Percentiles rank a stretch among this genome's conserved stretches.
Evolutionary conservation across 768 basidiomycete genomes (phyloP).

Genomic region (Mycena amicta): DNA sequence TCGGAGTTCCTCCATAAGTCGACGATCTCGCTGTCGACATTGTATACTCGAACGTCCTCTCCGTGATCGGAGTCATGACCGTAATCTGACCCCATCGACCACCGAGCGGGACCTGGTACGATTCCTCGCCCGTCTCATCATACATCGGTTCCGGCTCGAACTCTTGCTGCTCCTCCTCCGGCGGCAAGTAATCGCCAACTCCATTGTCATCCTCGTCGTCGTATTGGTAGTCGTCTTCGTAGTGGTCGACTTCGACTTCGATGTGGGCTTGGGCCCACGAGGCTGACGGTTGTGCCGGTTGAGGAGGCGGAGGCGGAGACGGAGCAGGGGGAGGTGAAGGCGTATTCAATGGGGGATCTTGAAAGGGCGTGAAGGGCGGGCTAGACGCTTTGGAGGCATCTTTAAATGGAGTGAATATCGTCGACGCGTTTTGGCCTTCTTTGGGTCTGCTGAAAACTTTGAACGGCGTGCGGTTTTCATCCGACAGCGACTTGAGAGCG

Average conservation of each 20-base stretch:
- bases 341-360: slow-evolving; percentile 29
- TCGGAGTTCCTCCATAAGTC: slow-evolving; percentile 41
- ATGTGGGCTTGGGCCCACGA: slow-evolving; percentile 26
- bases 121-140: slow-evolving; percentile 21
- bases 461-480: slow-evolving; percentile 52
- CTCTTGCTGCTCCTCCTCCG: slow-evolving; percentile 25
- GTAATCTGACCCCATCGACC: slow-evolving; percentile 82
- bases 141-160: slow-evolving; percentile 18
- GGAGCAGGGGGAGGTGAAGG: slow-evolving; percentile 25
- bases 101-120: slow-evolving; percentile 56
- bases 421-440: slow-evolving; percentile 42
- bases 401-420: slow-evolving; percentile 42
- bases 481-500: slow-evolving; percentile 31
- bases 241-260: slow-evolving; percentile 33
- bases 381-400: slow-evolving; percentile 24
- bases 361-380: slow-evolving; percentile 46
- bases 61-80: slow-evolving; percentile 97
- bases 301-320: slow-evolving; percentile 39
- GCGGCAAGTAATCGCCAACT: slow-evolving; percentile 22
- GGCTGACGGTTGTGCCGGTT: slow-evolving; percentile 22
- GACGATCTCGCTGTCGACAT: slow-evolving; percentile 53
- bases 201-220: slow-evolving; percentile 33
- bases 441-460: slow-evolving; percentile 75
- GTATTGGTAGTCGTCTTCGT: slow-evolving; percentile 33
- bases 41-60: slow-evolving; percentile 85